Evolutionary conservation across 495 filamentous ascomycete genomes (phyloP).

Genomic region (Aspergillus bertholletiae): DNA sequence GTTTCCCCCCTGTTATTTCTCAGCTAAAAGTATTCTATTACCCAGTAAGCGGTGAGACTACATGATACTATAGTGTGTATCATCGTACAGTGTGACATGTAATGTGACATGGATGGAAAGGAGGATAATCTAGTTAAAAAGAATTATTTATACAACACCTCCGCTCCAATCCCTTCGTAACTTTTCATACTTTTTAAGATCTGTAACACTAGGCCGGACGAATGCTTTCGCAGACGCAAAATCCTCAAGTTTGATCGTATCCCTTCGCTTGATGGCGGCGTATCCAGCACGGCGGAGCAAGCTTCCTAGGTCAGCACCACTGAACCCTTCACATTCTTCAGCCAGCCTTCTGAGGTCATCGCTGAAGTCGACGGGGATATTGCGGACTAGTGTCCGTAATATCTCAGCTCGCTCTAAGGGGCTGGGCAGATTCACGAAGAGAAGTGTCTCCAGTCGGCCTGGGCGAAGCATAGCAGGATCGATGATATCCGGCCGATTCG

Average conservation of each 20-base stretch:
- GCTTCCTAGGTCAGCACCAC: slow-evolving; percentile 83
- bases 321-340: slow-evolving; percentile 76
- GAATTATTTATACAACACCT: slow-evolving; percentile 25
- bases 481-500: slow-evolving; percentile 94
- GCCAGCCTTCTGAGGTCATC: slow-evolving; percentile 54
- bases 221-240: slow-evolving; percentile 70
- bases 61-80: too few species aligned
- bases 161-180: slow-evolving; percentile 50
- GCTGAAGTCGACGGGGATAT: slow-evolving; percentile 52
- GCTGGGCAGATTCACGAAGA: slow-evolving; percentile 87
- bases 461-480: slow-evolving; percentile 93
- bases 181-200: slow-evolving; percentile 66
- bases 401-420: slow-evolving; percentile 81
- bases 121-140: neutral
- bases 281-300: slow-evolving; percentile 74
- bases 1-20: too few species aligned
- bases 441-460: slow-evolving; percentile 80
- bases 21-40: neutral
- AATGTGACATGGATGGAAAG: neutral
- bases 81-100: neutral
- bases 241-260: slow-evolving; percentile 64
- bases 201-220: slow-evolving; percentile 77
- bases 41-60: neutral
- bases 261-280: slow-evolving; percentile 63
- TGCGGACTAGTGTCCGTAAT: slow-evolving; percentile 68